Percentiles rank a stretch among this genome's conserved stretches.
These are phyloP conservation scores for Picochlorum sp. DNA, from an alignment of 139 green algal genomes.

Conservation along the genomic window DNA sequence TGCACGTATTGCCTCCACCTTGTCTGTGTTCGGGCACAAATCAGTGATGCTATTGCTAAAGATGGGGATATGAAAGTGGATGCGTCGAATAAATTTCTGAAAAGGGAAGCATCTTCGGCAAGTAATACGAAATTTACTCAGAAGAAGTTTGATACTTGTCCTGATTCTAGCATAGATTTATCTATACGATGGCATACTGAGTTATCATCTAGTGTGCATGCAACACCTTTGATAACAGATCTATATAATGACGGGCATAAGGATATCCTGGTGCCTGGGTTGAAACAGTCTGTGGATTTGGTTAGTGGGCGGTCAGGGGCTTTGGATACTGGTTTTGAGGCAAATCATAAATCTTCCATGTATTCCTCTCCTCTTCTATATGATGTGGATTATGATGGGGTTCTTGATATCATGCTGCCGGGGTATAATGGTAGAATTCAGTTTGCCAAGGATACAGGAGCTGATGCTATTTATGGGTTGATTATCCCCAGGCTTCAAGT, in stretches of 20 bases:
- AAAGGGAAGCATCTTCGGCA: conserved; percentile 30
- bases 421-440: conserved; percentile 90
- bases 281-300: conserved; percentile 42
- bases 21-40: conserved; percentile 21
- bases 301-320: conserved; percentile 74
- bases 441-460: conserved; percentile 78
- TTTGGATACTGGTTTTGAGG: conserved; percentile 37
- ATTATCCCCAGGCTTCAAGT: conserved; percentile 63
- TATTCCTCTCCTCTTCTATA: conserved; percentile 85
- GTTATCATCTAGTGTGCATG: conserved; percentile 73
- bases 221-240: conserved; percentile 92
- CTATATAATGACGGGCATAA: conserved; percentile 81
- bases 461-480: conserved; percentile 39
- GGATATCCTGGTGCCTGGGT: conserved; percentile 90
- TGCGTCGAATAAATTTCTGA: conserved; percentile 61
- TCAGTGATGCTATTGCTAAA: conserved; percentile 34
- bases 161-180: conserved; percentile 38
- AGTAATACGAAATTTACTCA: not conserved
- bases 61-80: conserved; percentile 32
- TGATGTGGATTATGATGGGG: conserved; percentile 82
- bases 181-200: conserved; percentile 85
- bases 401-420: conserved; percentile 76
- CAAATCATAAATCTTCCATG: conserved; percentile 59
- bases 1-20: not conserved
- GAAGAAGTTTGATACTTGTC: not conserved